Evolutionary conservation across 1,139 yeast species (phyloP).

Genomic region (Candida sanyaensis): DNA sequence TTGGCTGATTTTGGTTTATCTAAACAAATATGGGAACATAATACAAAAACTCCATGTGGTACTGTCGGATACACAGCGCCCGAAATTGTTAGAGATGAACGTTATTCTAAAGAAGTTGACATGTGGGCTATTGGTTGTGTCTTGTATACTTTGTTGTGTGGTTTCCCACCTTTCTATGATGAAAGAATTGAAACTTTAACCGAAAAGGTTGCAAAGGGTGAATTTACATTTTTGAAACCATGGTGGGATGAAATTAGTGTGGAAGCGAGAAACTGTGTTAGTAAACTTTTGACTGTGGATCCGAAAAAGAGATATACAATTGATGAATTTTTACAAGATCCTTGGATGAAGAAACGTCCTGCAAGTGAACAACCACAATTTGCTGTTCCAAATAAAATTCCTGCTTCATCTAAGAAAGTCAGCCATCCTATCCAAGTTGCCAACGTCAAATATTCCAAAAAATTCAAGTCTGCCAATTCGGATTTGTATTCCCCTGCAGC

Average conservation of each 20-base stretch:
- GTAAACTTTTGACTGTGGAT: slow-evolving; percentile 76
- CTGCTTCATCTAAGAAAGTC: slow-evolving; percentile 3
- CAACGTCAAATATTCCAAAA: slow-evolving; percentile 23
- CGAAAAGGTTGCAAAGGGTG: slow-evolving; percentile 60
- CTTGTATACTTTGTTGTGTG: slow-evolving; percentile 58
- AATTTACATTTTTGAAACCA: slow-evolving; percentile 56
- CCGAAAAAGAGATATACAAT: slow-evolving; percentile 77
- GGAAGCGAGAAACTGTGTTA: slow-evolving; percentile 66
- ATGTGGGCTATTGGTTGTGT: slow-evolving; percentile 70
- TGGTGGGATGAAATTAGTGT: slow-evolving; percentile 66
- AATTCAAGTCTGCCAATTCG: slow-evolving; percentile 19
- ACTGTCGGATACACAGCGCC: slow-evolving; percentile 68
- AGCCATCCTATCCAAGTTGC: slow-evolving; percentile 29
- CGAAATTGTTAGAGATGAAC: slow-evolving; percentile 58
- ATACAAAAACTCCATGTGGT: slow-evolving; percentile 65
- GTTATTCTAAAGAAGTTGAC: slow-evolving; percentile 62
- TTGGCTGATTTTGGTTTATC: slow-evolving; percentile 61
- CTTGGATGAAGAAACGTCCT: slow-evolving; percentile 63
- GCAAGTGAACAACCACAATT: slow-evolving; percentile 3
- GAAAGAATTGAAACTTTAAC: slow-evolving; percentile 57
- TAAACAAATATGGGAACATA: slow-evolving; percentile 57
- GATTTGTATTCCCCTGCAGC: slow-evolving; percentile 80
- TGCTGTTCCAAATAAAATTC: slow-evolving; percentile 2
- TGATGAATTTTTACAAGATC: slow-evolving; percentile 77
- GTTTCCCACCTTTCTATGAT: slow-evolving; percentile 65